Percentiles rank a stretch among this genome's conserved stretches.
Conservation (phyloP, 495 filamentous ascomycete species). For the Rostrohypoxylon terebratum region DNA sequence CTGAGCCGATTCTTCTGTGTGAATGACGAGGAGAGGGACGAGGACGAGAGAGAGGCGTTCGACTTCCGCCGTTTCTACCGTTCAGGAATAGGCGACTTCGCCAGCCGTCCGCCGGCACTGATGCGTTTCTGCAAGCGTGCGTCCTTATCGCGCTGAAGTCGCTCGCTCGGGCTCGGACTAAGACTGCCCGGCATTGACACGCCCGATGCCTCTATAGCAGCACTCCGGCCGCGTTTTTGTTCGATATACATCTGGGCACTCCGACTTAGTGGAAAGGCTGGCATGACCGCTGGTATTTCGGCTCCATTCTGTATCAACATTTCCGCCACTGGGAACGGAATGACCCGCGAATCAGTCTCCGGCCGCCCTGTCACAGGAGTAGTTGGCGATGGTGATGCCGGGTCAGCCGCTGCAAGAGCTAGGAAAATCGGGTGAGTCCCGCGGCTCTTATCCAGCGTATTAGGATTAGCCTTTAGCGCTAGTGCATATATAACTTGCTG, state of each 20-base stretch:
- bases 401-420: constrained; percentile 94
- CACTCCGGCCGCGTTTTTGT: constrained; percentile 72
- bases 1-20: constrained; percentile 39
- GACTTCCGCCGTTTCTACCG: constrained; percentile 59
- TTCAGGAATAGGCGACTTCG: constrained; percentile 68
- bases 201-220: constrained; percentile 54
- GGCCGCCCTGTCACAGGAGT: constrained; percentile 44
- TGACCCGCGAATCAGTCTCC: constrained; percentile 52
- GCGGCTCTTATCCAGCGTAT: constrained; percentile 85
- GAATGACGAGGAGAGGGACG: constrained; percentile 37
- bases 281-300: constrained; percentile 78
- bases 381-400: constrained; percentile 73
- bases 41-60: constrained; percentile 41
- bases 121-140: constrained; percentile 70
- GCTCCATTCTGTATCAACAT: constrained; percentile 94
- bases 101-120: constrained; percentile 69
- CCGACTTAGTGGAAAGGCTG: constrained; percentile 79
- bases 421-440: constrained; percentile 90
- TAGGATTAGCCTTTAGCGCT: constrained; percentile 87
- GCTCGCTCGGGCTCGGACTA: constrained; percentile 50
- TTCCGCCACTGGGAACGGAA: constrained; percentile 87
- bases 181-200: constrained; percentile 36
- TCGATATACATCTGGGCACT: constrained; percentile 86
- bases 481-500: constrained; percentile 91
- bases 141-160: constrained; percentile 64